Evolutionary conservation across 1,284 basidiomycete genomes (phyloP).

Genomic region (Microbotryum silenes-acaulis): DNA sequence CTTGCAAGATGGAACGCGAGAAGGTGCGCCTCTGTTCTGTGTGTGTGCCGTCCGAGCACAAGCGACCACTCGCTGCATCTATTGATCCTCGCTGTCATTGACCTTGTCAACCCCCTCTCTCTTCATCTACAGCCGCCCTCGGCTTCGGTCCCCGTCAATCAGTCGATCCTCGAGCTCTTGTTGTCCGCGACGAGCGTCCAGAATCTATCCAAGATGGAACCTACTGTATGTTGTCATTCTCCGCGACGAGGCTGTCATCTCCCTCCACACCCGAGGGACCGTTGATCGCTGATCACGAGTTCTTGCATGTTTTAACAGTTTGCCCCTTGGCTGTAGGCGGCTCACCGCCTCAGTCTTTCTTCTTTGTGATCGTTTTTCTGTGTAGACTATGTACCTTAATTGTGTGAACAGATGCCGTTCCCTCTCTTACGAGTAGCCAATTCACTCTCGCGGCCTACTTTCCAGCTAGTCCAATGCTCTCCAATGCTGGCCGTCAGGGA

Average conservation of each 20-base stretch:
- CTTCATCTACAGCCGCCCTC: conserved; percentile 38
- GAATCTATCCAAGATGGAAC: conserved; percentile 55
- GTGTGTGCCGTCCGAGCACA: not conserved
- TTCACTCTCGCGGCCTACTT: too few relatives aligned
- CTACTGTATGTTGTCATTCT: conserved; percentile 42
- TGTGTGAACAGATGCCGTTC: too few relatives aligned
- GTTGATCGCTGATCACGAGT: too few relatives aligned
- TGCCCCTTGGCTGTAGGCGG: too few relatives aligned
- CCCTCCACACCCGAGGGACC: too few relatives aligned
- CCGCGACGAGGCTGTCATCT: conserved; percentile 48
- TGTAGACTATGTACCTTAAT: too few relatives aligned
- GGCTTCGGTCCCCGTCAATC: conserved; percentile 54
- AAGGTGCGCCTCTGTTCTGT: conserved; percentile 49
- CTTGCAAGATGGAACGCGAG: conserved; percentile 73
- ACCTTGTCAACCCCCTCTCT: conserved; percentile 2
- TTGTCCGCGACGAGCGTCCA: conserved; percentile 50
- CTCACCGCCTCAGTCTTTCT: too few relatives aligned
- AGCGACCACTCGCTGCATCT: not conserved
- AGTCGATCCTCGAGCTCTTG: conserved; percentile 78
- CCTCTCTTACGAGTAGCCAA: too few relatives aligned
- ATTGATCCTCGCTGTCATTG: not conserved
- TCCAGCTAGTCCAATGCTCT: too few relatives aligned
- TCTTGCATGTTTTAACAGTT: too few relatives aligned
- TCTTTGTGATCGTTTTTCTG: too few relatives aligned
- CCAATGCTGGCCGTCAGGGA: too few relatives aligned